Base-by-base conservation (phyloP, 441 rosid genomes). In the Euphorbia schlechtendalii region DNA sequence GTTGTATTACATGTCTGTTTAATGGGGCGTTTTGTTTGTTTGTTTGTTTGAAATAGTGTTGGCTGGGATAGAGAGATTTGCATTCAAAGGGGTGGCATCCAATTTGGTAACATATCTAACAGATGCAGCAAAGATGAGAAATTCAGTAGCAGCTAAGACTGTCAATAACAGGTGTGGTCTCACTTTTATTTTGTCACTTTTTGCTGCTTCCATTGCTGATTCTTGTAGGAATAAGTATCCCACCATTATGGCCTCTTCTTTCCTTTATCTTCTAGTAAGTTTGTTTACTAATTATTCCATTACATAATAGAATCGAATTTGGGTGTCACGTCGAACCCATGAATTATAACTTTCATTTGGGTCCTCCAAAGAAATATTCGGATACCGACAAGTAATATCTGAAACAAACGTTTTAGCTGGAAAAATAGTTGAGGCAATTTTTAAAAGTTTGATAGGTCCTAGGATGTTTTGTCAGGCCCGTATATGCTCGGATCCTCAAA, bases 1-100 rank as follows among this genome's bases (percentile, higher is more conserved):
- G 10, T 38, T 38, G 8, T 38, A 38, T 5, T 20, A n/a, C 1
- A 32, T 10, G 10, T 2, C 27, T 3, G 5, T 1, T 30, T 62
- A 32, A 32, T 32, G 34, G 34, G 34, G n/a, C n/a, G n/a, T n/a
- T n/a, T 36, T 17, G 12, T 63, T 54, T 11, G 21, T 15, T 7
- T 14, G 5, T 12, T 56, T 20, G 36, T 13, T 25, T 17, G 14
- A 5, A 27, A 13, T 25, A 85, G 93, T 82, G 74, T 73, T 93
- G 51, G 90, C 92, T 51, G 99, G 96, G 2, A 83, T 86, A 61
- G 99, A 93, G 83, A 86, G 99, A 76, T 88, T 84, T 80, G 97
- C 90, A 36, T 93, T 85, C 84, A 93, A 93, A 75, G 99, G 99
- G 67, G 96, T 93, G 76, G 84, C 88, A 46, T 90, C 97, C 18